Evolutionary conservation across 345 rosid species (phyloP), one percentile per base, ranked within the genome.

Genomic region (Anastatica hierochuntica): DNA sequence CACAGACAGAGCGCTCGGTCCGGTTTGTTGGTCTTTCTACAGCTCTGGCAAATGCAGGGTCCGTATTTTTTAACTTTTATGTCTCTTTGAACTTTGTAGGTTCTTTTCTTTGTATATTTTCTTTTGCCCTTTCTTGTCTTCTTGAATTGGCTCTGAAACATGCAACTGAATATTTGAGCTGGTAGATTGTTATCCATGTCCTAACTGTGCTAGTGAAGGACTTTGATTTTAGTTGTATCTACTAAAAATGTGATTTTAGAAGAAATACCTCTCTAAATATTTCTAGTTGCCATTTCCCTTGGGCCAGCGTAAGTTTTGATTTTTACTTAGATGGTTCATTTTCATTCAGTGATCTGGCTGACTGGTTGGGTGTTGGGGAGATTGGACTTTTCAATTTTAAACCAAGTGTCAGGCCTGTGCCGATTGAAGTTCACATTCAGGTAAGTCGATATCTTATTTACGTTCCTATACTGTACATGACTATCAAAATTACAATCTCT

Each of bases 371-470:
- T 61, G 95, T 90, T 66, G 83, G 76, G 37, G 98, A 90, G 64
- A 69, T 72, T 4, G 96, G 98, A 61, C 87, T 90, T 56, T 90
- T 87, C 83, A 90, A 90, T 69, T 90, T 90, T 68, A 90, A 90
- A 75, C 98, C 96, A 56, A 90, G 98, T 73, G 98, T 90, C 64
- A 79, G 98, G 71, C 98, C 98, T 59, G 98, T 87, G 34, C 98
- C 98, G 14, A 92, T 90, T 60, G 96, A 87, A 81, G 96, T 90
- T 64, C 98, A 90, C 72, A 87, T 90, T 71, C 98, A 90, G 92
- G 98, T 62, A 76, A 84, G 79, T 70, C 50, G 49, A 55, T 70
- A 47, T 54, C 2, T 11, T 68, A 23, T 53, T 68, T 68, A 50
- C 54, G 34, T 3, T 47, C 14, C 30, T 14, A 45, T 5, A 31